Base-by-base conservation (phyloP, 805 yeast genomes). In the Kodamaea hsintzibuensis region DNA sequence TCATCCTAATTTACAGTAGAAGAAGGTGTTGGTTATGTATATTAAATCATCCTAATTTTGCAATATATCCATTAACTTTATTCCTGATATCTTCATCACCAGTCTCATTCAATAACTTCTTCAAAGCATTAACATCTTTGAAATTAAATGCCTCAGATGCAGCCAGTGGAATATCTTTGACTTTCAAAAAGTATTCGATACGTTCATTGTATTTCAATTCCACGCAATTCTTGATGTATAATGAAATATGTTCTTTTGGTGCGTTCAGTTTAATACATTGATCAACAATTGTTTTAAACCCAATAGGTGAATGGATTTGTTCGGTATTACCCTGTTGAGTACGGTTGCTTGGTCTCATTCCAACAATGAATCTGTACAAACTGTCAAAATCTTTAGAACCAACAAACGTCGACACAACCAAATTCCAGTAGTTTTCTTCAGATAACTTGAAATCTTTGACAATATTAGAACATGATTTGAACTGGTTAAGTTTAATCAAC, bases 231-330 rank as follows among this genome's bases (percentile, higher is more conserved):
- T 75, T 70, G 16, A 91, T 79, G 60, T 86, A 89, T 16, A 70
- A 62, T 0, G 85, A 77, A 1, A 93, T 89, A 48, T 84, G 84
- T 18, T 81, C 72, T 39, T 76, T 70, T 33, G 86, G 85, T 0
- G 84, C 88, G 3, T 79, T 73, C 52, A 74, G 76, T 3, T 61
- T 62, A 42, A 80, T 61, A 39, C 86, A 78, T 39, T 82, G 80
- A 13, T 78, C 72, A 52, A 76, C 88, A 58, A 91, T 84, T 0
- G 87, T 84, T 55, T 77, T 78, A 55, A 85, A 86, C 0, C 93
- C 91, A 42, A 91, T 88, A 0, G 89, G 88, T 0, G 95, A 82
- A 56, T 82, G 85, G 27, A 62, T 55, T 45, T 73, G 76, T 1
- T 69, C 64, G 6, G 6, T 6, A 2, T 71, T 74, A 0, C 84